A percentile compares a stretch with the other conserved stretches of the same genome.
Conservation (phyloP, 176 grass and related monocot genomes). For the Rhynchospora pubera region DNA sequence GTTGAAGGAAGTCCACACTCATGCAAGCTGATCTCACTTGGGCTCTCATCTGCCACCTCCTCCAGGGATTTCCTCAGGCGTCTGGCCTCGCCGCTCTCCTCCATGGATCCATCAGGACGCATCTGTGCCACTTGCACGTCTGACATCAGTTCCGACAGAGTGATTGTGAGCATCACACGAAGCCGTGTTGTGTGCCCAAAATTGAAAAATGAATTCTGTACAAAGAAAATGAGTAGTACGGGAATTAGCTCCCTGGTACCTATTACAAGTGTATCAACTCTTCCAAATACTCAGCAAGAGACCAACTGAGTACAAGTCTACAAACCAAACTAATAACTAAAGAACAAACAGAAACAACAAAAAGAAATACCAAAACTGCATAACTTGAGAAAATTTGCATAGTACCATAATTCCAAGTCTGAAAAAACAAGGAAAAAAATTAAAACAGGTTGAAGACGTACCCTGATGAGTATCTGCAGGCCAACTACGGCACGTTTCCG, state of each 20-base stretch:
- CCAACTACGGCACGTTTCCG: constrained; percentile 74
- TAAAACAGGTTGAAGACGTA: constrained; percentile 32
- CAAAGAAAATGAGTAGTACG: constrained; percentile 25
- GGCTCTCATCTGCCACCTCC: constrained; percentile 71
- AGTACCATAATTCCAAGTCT: no score
- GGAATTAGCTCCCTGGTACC: constrained; percentile 24
- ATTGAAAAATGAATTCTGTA: constrained; percentile 86
- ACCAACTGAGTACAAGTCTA: background rate
- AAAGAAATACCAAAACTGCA: background rate
- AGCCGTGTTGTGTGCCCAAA: constrained; percentile 86
- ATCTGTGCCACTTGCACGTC: constrained; percentile 98
- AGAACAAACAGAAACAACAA: background rate
- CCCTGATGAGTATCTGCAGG: constrained; percentile 94
- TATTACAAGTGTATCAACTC: background rate
- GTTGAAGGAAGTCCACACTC: constrained; percentile 63
- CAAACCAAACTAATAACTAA: background rate
- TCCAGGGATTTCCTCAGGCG: constrained; percentile 84
- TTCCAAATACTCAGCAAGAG: background rate
- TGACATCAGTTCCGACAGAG: constrained; percentile 90
- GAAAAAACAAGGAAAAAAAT: background rate
- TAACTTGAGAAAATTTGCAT: no score
- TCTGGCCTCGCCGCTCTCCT: constrained; percentile 89
- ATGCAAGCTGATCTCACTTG: constrained; percentile 55
- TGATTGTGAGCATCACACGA: constrained; percentile 98
- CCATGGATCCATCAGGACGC: constrained; percentile 85